Evolutionary conservation across 176 grass and related monocot genomes (phyloP).

Genomic region (Musa acuminata): DNA sequence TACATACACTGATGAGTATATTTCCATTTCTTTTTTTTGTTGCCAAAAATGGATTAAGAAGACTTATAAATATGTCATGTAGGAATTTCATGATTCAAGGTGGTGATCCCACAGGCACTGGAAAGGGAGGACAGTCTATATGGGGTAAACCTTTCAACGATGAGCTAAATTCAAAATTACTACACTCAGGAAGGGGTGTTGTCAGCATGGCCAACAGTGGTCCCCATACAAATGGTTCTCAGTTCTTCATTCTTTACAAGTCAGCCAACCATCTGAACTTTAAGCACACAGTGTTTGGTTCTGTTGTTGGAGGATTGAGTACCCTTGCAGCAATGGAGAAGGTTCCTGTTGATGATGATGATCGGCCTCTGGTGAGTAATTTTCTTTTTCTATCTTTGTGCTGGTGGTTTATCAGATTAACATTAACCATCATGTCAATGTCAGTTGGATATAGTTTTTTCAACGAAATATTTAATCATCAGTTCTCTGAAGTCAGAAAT

Average conservation of each 20-base stretch:
- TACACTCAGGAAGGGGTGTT: slow-evolving; percentile 88
- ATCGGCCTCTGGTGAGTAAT: slow-evolving; percentile 73
- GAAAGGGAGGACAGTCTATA: slow-evolving; percentile 88
- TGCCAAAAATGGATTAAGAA: not conserved
- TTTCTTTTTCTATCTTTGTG: not conserved
- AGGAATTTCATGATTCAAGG: slow-evolving; percentile 99
- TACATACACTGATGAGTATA: slow-evolving; percentile 19
- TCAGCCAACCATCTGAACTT: slow-evolving; percentile 87
- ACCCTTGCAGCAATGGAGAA: slow-evolving; percentile 86
- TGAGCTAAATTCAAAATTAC: slow-evolving; percentile 88
- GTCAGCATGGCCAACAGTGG: slow-evolving; percentile 96
- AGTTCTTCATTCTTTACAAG: slow-evolving; percentile 98
- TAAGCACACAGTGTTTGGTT: slow-evolving; percentile 93
- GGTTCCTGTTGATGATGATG: slow-evolving; percentile 87
- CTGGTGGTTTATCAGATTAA: slow-evolving; percentile 1
- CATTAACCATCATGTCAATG: not conserved
- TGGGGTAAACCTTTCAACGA: slow-evolving; percentile 97
- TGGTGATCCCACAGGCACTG: slow-evolving; percentile 90
- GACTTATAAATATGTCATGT: slow-evolving; percentile 6
- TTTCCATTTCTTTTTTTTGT: not conserved
- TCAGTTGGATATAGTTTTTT: too few species aligned
- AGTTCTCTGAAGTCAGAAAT: not conserved
- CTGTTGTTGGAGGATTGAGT: slow-evolving; percentile 87
- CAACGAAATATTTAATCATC: too few species aligned
- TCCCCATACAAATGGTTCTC: slow-evolving; percentile 84